phyloP scores from a whole-genome alignment of 768 basidiomycete genomes.

The Termitomyces sp. region DNA sequence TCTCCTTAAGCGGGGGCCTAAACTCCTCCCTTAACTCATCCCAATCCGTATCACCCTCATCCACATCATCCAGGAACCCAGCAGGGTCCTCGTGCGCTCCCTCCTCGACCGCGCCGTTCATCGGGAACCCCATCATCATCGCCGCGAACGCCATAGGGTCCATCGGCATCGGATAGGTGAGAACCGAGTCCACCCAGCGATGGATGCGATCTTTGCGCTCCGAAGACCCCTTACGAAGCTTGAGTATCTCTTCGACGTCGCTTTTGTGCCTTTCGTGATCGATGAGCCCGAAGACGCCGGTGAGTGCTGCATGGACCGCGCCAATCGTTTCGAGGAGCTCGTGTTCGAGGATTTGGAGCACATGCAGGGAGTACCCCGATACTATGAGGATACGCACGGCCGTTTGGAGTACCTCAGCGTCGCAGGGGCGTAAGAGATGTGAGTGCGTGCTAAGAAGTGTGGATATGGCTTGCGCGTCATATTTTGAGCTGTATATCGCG shows the following conservation, averaged over 20 bases:
- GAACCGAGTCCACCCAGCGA: slow-evolving; percentile 45
- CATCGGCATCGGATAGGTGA: slow-evolving; percentile 31
- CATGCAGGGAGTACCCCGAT: slow-evolving; percentile 22
- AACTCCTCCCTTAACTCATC: slow-evolving; percentile 61
- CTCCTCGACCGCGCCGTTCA: slow-evolving; percentile 26
- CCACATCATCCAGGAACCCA: slow-evolving; percentile 49
- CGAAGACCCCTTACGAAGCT: slow-evolving; percentile 30
- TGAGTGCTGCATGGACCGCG: slow-evolving; percentile 38
- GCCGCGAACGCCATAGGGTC: slow-evolving; percentile 60
- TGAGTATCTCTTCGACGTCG: slow-evolving; percentile 42
- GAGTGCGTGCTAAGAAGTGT: slow-evolving; percentile 40
- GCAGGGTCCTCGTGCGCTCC: slow-evolving; percentile 42
- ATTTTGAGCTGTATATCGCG: slow-evolving; percentile 39
- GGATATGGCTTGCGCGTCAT: slow-evolving; percentile 29
- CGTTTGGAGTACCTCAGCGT: slow-evolving; percentile 39
- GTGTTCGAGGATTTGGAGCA: slow-evolving; percentile 41
- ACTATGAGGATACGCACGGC: slow-evolving; percentile 36
- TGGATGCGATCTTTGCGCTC: slow-evolving; percentile 44
- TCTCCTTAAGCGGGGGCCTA: slow-evolving; percentile 48
- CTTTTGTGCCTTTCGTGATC: slow-evolving; percentile 32
- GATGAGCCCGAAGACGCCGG: slow-evolving; percentile 41
- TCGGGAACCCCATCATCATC: slow-evolving; percentile 43
- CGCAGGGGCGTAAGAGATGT: slow-evolving; percentile 59
- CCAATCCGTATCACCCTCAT: slow-evolving; percentile 47
- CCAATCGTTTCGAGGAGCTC: slow-evolving; percentile 45